Evolutionary conservation across 2,329 filamentous ascomycete species (phyloP).

Genomic region (Shiraia sp.): DNA sequence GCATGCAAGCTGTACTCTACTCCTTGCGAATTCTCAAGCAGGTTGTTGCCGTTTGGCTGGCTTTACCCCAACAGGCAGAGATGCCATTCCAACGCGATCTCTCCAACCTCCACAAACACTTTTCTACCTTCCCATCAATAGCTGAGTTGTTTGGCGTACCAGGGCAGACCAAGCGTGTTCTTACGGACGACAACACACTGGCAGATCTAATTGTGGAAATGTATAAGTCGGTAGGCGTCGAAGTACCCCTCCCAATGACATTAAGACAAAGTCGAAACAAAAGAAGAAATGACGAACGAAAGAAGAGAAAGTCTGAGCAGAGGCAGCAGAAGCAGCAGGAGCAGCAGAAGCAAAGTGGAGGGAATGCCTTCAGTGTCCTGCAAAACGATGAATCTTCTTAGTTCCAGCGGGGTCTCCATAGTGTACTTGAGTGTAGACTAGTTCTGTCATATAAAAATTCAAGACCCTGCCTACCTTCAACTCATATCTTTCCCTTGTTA

Average conservation of each 20-base stretch:
- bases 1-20: constrained; percentile 49
- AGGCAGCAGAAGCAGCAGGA: constrained; percentile 9
- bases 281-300: constrained; percentile 33
- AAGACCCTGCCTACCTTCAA: too few relatives aligned
- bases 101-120: constrained; percentile 13
- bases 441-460: too few relatives aligned
- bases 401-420: too few relatives aligned
- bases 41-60: constrained; percentile 30
- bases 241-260: constrained; percentile 4
- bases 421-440: too few relatives aligned
- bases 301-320: constrained; percentile 26
- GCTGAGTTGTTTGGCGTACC: constrained; percentile 27
- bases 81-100: constrained; percentile 1
- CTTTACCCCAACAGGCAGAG: constrained; percentile 2
- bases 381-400: too few relatives aligned
- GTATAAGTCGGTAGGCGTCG: constrained; percentile 30
- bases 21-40: constrained; percentile 49
- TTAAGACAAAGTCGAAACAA: constrained; percentile 21
- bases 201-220: constrained; percentile 29
- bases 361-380: too few relatives aligned
- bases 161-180: constrained; percentile 19
- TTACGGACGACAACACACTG: constrained; percentile 20
- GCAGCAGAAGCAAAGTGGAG: not conserved
- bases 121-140: constrained; percentile 30
- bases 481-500: too few relatives aligned